Evolutionary conservation across 2,329 filamentous ascomycete species (phyloP), one percentile per base, ranked within the genome.

Genomic region (Talaromyces sp.): DNA sequence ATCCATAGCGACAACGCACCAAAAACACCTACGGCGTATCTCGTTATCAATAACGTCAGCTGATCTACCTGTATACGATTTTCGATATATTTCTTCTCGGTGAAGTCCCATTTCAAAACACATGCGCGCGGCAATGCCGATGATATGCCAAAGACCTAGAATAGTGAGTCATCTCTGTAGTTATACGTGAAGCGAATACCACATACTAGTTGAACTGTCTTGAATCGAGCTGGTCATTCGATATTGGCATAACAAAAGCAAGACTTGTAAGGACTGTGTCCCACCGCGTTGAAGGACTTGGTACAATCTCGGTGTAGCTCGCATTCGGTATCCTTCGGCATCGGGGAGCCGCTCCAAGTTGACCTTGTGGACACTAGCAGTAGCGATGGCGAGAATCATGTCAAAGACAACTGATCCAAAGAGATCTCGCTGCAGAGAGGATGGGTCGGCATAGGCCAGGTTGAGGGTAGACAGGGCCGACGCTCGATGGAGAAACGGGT

Each of bases 381-480:
- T 79, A 1, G 75, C 75, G 44, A 80, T 80, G 7, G 79, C 79
- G 0, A 81, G 66, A 0, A 76, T 69, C 75, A 81, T 80, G 62
- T 81, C 73, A 40, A 81, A 70, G 2, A 79, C 67, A 61, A 81
- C 81, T 0, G 70, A 71, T 28, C 78, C 74, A 10, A 72, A 72
- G 0, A 72, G 65, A 31, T 69, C 64, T 1, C 44, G 60, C 0
- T 70, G 64, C 4, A 73, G 66, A n/a, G 63, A 61, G 4, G 62
- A 56, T 27, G 65, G 65, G n/a, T 70, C 67, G 28, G 70, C 70
- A 0, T 65, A 65, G 27, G 44, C 44, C 23, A 12, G n/a, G 8
- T 50, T 7, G 3, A 50, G 44, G 9, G 23, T 27, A 27, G 44
- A 50, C n/a, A 73, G 65, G 10, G 76, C 66, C 0, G 65, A 67